A percentile compares a stretch with the other conserved stretches of the same genome.
Evolutionary conservation across 2,329 filamentous ascomycete species (phyloP).

Genomic region (Xylariaceae sp.): DNA sequence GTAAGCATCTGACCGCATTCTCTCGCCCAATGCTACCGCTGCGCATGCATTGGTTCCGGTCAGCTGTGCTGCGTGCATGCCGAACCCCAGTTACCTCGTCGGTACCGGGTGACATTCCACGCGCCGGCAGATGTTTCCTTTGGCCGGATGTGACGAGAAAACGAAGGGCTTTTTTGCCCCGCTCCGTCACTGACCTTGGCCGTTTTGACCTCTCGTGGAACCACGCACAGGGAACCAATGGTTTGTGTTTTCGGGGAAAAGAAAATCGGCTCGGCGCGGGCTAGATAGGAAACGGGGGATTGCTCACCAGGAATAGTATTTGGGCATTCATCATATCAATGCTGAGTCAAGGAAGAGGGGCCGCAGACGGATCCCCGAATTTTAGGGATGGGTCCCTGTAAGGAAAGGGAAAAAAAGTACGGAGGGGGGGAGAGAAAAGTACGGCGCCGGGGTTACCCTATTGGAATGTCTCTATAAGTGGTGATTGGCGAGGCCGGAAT

Average conservation of each 20-base stretch:
- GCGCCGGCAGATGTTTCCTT: not conserved
- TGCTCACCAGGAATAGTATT: constrained; percentile 36
- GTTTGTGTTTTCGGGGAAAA: not conserved
- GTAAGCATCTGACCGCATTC: constrained; percentile 12
- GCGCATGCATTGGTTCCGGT: not conserved
- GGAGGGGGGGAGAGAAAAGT: no score
- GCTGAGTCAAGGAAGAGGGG: constrained; percentile 18
- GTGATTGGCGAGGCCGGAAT: constrained; percentile 24
- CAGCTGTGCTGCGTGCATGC: constrained; percentile 11
- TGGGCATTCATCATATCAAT: constrained; percentile 34
- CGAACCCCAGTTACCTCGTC: not conserved
- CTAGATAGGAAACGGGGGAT: not conserved
- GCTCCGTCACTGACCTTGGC: not conserved
- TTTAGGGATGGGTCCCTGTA: constrained; percentile 26
- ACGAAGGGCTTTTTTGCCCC: not conserved
- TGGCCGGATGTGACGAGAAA: constrained; percentile 4
- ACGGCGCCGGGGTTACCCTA: constrained; percentile 25
- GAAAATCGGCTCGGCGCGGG: no score
- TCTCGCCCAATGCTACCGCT: no score
- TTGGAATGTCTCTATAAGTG: constrained; percentile 14
- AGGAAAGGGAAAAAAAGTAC: constrained; percentile 9
- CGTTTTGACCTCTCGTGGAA: not conserved
- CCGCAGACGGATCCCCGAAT: constrained; percentile 22
- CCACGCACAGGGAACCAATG: not conserved
- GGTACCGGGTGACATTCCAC: not conserved